Conservation (phyloP, 1,284 basidiomycete genomes). For the Pascua guehoae region DNA sequence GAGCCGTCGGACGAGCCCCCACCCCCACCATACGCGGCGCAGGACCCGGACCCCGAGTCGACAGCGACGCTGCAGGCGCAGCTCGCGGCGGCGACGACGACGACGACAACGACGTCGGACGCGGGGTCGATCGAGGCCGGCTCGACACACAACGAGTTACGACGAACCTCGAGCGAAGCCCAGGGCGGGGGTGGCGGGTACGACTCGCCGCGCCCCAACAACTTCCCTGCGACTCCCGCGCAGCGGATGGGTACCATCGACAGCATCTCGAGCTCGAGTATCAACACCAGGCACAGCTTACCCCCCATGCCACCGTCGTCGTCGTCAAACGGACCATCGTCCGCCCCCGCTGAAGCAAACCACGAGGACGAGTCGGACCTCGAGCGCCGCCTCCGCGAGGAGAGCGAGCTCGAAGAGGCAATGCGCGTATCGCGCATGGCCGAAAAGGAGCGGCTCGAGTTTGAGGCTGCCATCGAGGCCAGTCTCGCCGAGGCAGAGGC, state of each 20-base stretch:
- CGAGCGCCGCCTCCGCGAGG: conserved; percentile 35
- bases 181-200: neutral
- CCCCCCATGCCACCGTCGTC: too few relatives aligned
- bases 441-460: conserved; percentile 37
- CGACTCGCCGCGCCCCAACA: conserved; percentile 6
- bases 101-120: neutral
- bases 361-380: conserved; percentile 9
- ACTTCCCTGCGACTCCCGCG: conserved; percentile 9
- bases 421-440: conserved; percentile 29
- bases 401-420: conserved; percentile 43
- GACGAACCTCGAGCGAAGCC: too few relatives aligned
- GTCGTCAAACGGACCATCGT: neutral
- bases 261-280: too few relatives aligned
- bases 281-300: too few relatives aligned
- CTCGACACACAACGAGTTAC: neutral
- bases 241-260: neutral
- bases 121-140: neutral
- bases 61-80: conserved; percentile 36
- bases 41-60: conserved; percentile 44
- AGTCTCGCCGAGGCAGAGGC: conserved; percentile 35
- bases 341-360: too few relatives aligned
- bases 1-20: conserved; percentile 24
- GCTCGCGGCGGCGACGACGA: conserved; percentile 20
- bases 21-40: conserved; percentile 40
- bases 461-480: conserved; percentile 38